phyloP scores from a whole-genome alignment of 345 rosid genomes.

The Rubroshorea leprosula region DNA sequence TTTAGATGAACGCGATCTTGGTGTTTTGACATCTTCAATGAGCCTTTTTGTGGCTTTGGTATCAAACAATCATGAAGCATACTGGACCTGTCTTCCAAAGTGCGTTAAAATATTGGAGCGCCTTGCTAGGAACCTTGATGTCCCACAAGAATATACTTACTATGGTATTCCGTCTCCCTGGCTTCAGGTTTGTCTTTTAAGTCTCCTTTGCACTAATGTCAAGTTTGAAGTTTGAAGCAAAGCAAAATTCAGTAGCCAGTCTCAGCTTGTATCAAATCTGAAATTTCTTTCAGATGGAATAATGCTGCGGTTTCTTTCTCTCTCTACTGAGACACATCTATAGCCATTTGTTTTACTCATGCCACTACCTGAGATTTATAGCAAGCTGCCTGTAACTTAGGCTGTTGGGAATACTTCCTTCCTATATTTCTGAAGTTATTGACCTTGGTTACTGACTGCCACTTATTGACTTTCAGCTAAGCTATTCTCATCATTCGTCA shows the following conservation, averaged over 20 bases:
- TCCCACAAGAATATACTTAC: slow-evolving; percentile 98
- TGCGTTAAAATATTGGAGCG: slow-evolving; percentile 95
- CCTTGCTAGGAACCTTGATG: slow-evolving; percentile 91
- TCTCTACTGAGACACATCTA: neutral
- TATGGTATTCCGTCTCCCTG: slow-evolving; percentile 99
- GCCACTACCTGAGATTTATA: neutral
- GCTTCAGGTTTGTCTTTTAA: slow-evolving; percentile 76
- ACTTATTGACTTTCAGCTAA: neutral
- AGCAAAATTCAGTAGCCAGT: neutral
- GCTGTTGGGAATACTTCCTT: neutral
- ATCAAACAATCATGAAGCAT: slow-evolving; percentile 84
- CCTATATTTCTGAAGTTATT: neutral
- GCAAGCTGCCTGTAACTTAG: neutral
- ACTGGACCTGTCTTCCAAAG: slow-evolving; percentile 91
- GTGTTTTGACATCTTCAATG: slow-evolving; percentile 92
- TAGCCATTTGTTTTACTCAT: neutral
- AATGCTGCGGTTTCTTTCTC: neutral
- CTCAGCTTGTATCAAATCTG: neutral
- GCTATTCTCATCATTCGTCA: neutral
- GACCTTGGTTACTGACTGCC: neutral
- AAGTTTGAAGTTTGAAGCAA: neutral
- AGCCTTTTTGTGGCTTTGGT: slow-evolving; percentile 98
- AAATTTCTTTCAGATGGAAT: neutral
- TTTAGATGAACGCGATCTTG: slow-evolving; percentile 99
- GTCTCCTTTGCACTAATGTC: neutral